Base-by-base conservation (phyloP, 495 filamentous ascomycete genomes). In the Aspergillus sclerotiicarbonarius region DNA sequence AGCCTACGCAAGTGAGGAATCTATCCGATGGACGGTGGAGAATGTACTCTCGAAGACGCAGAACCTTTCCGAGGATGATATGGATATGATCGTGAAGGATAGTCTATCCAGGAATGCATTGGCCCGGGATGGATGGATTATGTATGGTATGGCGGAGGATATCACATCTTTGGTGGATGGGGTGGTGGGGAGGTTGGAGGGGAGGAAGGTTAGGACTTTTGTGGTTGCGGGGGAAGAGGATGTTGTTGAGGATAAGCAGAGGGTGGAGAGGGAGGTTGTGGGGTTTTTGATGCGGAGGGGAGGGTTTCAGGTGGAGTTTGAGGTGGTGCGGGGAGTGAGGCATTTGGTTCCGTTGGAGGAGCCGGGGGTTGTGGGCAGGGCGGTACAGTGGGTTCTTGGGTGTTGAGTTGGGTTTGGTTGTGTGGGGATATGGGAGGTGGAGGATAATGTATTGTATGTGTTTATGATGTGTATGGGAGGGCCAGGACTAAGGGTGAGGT, bases 81-180 rank as follows among this genome's bases (percentile, higher is more conserved):
- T 71, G 0, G 50, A 60, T 0, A 30, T 60, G n/a, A 43, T 77
- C 6, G 64, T 72, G 3, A 45, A 49, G 37, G 65, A 71, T 49
- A 77, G 73, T 57, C 29, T 74, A 3, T 43, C 25, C 2, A 75
- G 74, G 0, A 72, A 66, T 37, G 6, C 41, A 16, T 57, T 59
- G 12, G 75, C 76, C 9, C 76, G 69, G 47, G 60, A 53, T 9
- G 71, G 70, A 4, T 79, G 75, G 76, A 70, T 70, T 21, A 21
- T 51, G 30, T 72, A 76, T 65, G 74, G 62, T 8, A 77, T 78
- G 71, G 55, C 51, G 32, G 75, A 77, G 54, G 71, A 78, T 63
- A 68, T 79, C 48, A 54, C 62, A 0, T 33, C 56, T 4, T 12
- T 37, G 12, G 58, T 65, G 16, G 64, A 58, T 35, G 16, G 18